Evolutionary conservation across 2,329 filamentous ascomycete genomes (phyloP).

Genomic region (Pseudogymnoascus sp.): DNA sequence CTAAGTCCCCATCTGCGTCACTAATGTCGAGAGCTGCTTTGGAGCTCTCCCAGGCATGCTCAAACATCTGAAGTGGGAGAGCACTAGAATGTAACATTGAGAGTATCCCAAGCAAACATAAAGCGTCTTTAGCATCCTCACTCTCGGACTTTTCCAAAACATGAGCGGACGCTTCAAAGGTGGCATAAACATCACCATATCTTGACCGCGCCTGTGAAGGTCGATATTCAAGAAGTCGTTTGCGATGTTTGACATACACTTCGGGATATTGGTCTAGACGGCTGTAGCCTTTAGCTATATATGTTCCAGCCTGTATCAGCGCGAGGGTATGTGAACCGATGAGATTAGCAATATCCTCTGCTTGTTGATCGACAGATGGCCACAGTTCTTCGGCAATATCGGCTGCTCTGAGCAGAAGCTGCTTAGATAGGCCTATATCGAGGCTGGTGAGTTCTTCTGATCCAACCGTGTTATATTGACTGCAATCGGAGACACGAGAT

Average conservation of each 20-base stretch:
- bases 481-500: conserved; percentile 29
- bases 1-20: background rate
- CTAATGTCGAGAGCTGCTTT: conserved; percentile 11
- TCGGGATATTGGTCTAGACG: conserved; percentile 17
- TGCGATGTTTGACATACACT: conserved; percentile 15
- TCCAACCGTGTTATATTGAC: conserved; percentile 26
- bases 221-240: conserved; percentile 25
- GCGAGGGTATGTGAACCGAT: conserved; percentile 11
- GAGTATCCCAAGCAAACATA: conserved; percentile 27
- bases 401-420: conserved; percentile 2
- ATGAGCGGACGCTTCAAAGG: conserved; percentile 30
- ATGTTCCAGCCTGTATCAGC: background rate
- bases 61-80: conserved; percentile 28
- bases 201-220: conserved; percentile 26
- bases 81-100: conserved; percentile 23
- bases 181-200: conserved; percentile 31
- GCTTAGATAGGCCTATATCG: background rate
- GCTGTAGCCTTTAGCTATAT: conserved; percentile 16
- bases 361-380: background rate
- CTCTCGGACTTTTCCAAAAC: conserved; percentile 19
- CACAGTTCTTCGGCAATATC: background rate
- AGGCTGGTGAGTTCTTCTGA: conserved; percentile 9
- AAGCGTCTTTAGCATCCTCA: conserved; percentile 22
- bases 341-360: conserved; percentile 11
- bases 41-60: conserved; percentile 23